Base-by-base conservation (phyloP, 768 basidiomycete species). In the Kwoniella dendrophila region DNA sequence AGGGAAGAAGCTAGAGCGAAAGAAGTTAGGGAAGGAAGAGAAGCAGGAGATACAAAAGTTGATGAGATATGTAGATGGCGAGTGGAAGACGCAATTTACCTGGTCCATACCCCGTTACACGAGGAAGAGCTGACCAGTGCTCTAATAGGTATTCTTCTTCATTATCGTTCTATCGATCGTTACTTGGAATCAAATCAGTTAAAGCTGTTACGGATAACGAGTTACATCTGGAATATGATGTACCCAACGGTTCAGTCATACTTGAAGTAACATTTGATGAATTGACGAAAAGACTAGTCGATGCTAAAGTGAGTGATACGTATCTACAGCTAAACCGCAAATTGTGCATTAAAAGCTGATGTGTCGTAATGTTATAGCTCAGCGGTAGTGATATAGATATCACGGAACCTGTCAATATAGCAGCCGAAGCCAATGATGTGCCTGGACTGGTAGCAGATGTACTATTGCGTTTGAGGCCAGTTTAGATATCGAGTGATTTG, bases 191-290 rank as follows among this genome's bases (percentile, higher is more conserved):
- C 64, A 80, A 84, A 56, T 84, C 85, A 10, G 84, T 84, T 4
- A 82, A 85, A 29, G 80, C 84, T 1, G 83, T 82, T 27, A 86
- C 90, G 1, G 89, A 90, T 61, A 90, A 91, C 77, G 89, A 91
- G 73, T 81, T 92, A 27, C 84, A 85, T 29, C 81, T 93, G 44
- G 84, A 84, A 8, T 93, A 92, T 76, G 70, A 64, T 29, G 65
- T 72, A 3, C 55, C 41, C 18, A 52, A 58, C 4, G 47, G 62
- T 24, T 55, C 48, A 2, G 64, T 72, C 24, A 70, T 57, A 3
- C 33, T 78, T 7, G 59, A 62, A 3, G 41, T 76, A 38, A 50
- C 49, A 1, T 77, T 77, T 52, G 69, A 78, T 34, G 47, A 64
- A 16, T 12, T 38, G 1, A 71, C 69, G 2, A 73, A 70, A 53